A percentile compares a stretch with the other conserved stretches of the same genome.
Evolutionary conservation across 371 early-diverging fungal species (phyloP).

Genomic region (Choanephora cucurbitarum): DNA sequence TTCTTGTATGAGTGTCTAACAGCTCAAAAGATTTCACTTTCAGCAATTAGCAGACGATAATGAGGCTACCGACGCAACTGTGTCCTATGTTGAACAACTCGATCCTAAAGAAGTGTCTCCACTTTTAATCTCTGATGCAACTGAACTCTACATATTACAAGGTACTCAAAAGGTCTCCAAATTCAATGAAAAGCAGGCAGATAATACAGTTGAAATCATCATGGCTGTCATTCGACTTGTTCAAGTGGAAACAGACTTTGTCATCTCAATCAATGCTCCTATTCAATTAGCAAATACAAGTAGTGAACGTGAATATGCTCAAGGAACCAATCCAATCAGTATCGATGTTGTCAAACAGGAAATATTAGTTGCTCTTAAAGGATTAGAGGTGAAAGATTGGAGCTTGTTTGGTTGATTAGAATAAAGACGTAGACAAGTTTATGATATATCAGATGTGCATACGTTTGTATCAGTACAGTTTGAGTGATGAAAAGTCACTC

Average conservation of each 20-base stretch:
- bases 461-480: too few species aligned
- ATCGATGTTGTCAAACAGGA: slow-evolving; percentile 47
- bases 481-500: too few species aligned
- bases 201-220: slow-evolving; percentile 65
- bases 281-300: slow-evolving; percentile 38
- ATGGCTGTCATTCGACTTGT: slow-evolving; percentile 70
- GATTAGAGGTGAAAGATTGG: slow-evolving; percentile 60
- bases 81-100: slow-evolving; percentile 34
- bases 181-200: slow-evolving; percentile 64
- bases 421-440: too few species aligned
- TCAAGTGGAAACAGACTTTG: slow-evolving; percentile 67
- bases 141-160: slow-evolving; percentile 36
- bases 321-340: slow-evolving; percentile 28
- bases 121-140: slow-evolving; percentile 44
- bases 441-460: too few species aligned
- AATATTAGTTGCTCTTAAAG: slow-evolving; percentile 44
- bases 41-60: slow-evolving; percentile 79
- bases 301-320: slow-evolving; percentile 43
- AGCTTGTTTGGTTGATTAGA: slow-evolving; percentile 55
- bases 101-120: slow-evolving; percentile 37
- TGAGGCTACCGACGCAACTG: slow-evolving; percentile 51
- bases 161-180: slow-evolving; percentile 74
- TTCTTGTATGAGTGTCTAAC: too few species aligned
- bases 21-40: slow-evolving; percentile 73
- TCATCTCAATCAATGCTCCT: slow-evolving; percentile 76